Base-by-base conservation (phyloP, 257 asterid genomes). In the Nicotiana noctiflora region DNA sequence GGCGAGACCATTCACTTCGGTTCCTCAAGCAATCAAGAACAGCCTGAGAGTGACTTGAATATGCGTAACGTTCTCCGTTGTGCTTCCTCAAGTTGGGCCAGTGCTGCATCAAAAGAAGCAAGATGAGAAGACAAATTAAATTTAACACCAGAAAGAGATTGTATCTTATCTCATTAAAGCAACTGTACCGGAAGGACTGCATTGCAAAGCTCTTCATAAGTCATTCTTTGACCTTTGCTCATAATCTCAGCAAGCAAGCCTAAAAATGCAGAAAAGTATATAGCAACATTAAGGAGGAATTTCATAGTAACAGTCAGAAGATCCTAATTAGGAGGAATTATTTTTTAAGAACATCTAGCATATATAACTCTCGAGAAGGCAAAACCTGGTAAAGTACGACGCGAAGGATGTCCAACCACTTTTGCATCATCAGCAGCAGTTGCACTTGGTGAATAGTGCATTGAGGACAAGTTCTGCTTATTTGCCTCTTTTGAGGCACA, bases 51-150 rank as follows among this genome's bases (percentile, higher is more conserved):
- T 93, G 98, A 85, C 97, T 93, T 78, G 98, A 89, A 87, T 94
- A 94, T 57, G 98, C 98, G 81, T 94, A 94, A 55, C 97, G 93
- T 85, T 94, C 98, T 79, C 98, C 98, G 80, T 93, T 93, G 86
- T 94, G 98, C 88, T 94, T 94, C 90, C 98, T 91, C 85, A 93
- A 84, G 88, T 92, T 91, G 32, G 98, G 94, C 98, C 98, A 94
- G 84, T 94, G 98, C 98, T 94, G 85, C 53, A 76, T 34, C 72
- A 61, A 60, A 53, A 66, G 68, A n/a, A 76, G 40, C 19, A 76
- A 59, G 37, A 70, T 9, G 17, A 81, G 49, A 32, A 75, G 18
- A 77, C 40, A 75, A 83, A 65, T 37, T 60, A 70, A 75, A 79
- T 46, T 23, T 70, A 81, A 76, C 62, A 27, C 72, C 76, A 29